Conservation (phyloP, 2,329 filamentous ascomycete species). For the Colletotrichum melonis region DNA sequence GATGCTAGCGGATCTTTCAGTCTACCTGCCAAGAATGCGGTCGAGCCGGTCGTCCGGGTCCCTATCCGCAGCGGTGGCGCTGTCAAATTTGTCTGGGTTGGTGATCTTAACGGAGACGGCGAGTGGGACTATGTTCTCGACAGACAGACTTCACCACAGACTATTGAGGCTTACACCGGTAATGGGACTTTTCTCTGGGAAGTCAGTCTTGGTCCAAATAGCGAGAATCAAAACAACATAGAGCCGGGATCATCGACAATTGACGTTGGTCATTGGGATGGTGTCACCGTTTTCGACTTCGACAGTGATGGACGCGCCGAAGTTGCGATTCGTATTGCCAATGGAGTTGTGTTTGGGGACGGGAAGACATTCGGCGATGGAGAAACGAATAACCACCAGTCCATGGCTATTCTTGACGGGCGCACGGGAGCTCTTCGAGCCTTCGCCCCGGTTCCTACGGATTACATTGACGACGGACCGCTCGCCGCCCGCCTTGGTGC, state of each 20-base stretch:
- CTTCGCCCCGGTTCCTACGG: slow-evolving; percentile 11
- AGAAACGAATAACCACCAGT: slow-evolving; percentile 35
- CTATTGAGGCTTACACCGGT: slow-evolving; percentile 35
- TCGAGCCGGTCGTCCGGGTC: slow-evolving; percentile 35
- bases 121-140: slow-evolving; percentile 40
- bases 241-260: slow-evolving; percentile 36
- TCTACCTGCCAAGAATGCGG: slow-evolving; percentile 24
- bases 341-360: slow-evolving; percentile 38
- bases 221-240: slow-evolving; percentile 39
- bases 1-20: slow-evolving; percentile 31
- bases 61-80: slow-evolving; percentile 35
- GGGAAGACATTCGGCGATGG: slow-evolving; percentile 31
- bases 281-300: slow-evolving; percentile 40
- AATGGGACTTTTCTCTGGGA: slow-evolving; percentile 38
- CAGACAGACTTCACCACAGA: slow-evolving; percentile 35
- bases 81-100: slow-evolving; percentile 41
- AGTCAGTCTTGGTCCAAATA: slow-evolving; percentile 38
- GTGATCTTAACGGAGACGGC: slow-evolving; percentile 39
- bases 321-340: slow-evolving; percentile 39
- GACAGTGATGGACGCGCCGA: slow-evolving; percentile 39
- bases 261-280: slow-evolving; percentile 39
- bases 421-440: slow-evolving; percentile 36
- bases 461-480: slow-evolving; percentile 28
- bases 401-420: slow-evolving; percentile 39
- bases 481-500: slow-evolving; percentile 36